Evolutionary conservation across 2,329 filamentous ascomycete species (phyloP).

Genomic region (Arthrobotrys entomopaga): DNA sequence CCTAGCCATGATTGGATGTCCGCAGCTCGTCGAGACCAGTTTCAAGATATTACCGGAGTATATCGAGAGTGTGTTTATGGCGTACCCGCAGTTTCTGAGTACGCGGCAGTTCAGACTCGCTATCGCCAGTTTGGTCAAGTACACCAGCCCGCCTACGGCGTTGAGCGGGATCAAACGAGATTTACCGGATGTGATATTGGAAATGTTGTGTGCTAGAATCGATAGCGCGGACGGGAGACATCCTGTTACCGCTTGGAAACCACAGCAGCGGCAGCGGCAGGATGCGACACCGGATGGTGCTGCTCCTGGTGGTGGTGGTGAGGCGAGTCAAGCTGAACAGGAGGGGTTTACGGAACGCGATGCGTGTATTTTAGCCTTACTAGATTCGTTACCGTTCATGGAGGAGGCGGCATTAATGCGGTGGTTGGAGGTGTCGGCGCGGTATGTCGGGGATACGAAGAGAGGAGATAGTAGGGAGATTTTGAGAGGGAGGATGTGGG

Average conservation of each 20-base stretch:
- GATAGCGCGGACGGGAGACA: constrained; percentile 61
- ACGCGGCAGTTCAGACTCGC: constrained; percentile 87
- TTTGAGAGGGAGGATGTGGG: constrained; percentile 76
- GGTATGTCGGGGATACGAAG: constrained; percentile 68
- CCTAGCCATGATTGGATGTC: constrained; percentile 81
- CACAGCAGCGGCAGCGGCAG: constrained; percentile 60
- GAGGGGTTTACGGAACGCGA: constrained; percentile 74
- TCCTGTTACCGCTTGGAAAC: constrained; percentile 61
- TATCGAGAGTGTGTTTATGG: constrained; percentile 79
- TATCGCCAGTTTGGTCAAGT: constrained; percentile 83
- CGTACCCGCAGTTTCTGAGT: constrained; percentile 81
- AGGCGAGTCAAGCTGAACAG: constrained; percentile 5
- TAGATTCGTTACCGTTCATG: constrained; percentile 81
- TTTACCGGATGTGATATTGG: constrained; percentile 81
- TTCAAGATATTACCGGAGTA: constrained; percentile 81
- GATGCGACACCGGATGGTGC: constrained; percentile 56
- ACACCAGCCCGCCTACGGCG: constrained; percentile 81
- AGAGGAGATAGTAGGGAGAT: constrained; percentile 73
- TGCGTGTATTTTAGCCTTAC: constrained; percentile 77
- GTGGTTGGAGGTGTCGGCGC: constrained; percentile 79
- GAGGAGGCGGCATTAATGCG: constrained; percentile 77
- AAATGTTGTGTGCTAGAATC: constrained; percentile 76
- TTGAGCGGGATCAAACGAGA: constrained; percentile 78
- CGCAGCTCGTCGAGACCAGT: constrained; percentile 77
- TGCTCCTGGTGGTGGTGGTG: constrained; percentile 58